A percentile compares a stretch with the other conserved stretches of the same genome.
These are phyloP conservation scores for Leccinum truebloodii DNA, from an alignment of 768 basidiomycete species.

Conservation along the genomic window DNA sequence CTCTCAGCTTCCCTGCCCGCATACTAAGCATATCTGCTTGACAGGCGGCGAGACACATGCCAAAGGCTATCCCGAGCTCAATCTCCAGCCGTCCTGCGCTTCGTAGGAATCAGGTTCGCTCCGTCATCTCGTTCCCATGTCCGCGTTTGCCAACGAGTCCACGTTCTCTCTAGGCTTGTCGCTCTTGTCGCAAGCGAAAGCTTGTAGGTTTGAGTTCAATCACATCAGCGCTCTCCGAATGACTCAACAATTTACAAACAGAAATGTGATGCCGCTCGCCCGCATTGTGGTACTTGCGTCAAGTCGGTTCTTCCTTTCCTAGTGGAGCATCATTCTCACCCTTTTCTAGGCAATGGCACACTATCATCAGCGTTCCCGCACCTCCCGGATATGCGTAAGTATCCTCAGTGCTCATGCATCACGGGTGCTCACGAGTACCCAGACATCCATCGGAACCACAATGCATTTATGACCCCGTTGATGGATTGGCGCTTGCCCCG, in stretches of 20 bases:
- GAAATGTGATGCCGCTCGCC: conserved; percentile 90
- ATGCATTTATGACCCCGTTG: conserved; percentile 85
- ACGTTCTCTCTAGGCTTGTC: conserved; percentile 57
- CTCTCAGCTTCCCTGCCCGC: neutral
- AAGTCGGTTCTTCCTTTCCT: conserved; percentile 52
- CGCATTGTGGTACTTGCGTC: conserved; percentile 82
- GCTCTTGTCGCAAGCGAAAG: conserved; percentile 81
- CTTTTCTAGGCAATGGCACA: conserved; percentile 69
- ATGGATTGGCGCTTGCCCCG: conserved; percentile 73
- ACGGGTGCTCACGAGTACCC: conserved; percentile 13
- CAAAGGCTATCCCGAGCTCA: conserved; percentile 51
- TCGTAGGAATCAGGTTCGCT: conserved; percentile 72
- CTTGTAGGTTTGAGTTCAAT: conserved; percentile 51
- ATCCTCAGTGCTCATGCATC: neutral
- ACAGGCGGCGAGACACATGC: conserved; percentile 47
- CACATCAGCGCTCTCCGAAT: neutral
- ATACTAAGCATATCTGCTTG: neutral
- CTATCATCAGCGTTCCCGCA: conserved; percentile 79
- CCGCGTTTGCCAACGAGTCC: conserved; percentile 10
- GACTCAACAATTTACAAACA: conserved; percentile 30
- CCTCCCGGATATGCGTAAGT: conserved; percentile 82
- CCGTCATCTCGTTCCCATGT: neutral
- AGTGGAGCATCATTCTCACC: conserved; percentile 9
- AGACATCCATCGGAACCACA: conserved; percentile 87
- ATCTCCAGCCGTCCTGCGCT: conserved; percentile 59